A percentile compares a stretch with the other conserved stretches of the same genome.
Conservation (phyloP, 345 rosid species). For the Luvunga scandens region DNA sequence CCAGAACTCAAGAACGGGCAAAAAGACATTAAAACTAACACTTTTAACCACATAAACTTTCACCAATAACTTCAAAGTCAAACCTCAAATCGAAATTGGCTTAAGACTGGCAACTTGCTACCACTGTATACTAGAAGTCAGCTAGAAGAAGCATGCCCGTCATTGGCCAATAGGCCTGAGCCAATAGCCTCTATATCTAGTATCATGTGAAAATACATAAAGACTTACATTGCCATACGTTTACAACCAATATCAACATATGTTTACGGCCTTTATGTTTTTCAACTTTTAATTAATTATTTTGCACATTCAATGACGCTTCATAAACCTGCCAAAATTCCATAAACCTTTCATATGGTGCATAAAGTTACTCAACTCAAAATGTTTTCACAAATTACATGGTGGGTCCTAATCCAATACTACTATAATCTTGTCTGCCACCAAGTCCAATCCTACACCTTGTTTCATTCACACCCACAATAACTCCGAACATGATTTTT, state of each 20-base stretch:
- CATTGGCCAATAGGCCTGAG: not conserved
- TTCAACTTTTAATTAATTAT: not conserved
- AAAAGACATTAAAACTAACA: not conserved
- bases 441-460: not conserved
- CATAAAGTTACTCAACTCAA: not conserved
- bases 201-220: not conserved
- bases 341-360: not conserved
- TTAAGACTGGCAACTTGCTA: not conserved
- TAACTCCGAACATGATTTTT: not conserved
- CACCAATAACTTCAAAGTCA: not conserved
- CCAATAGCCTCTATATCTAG: not conserved
- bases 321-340: not conserved
- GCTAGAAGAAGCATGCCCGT: not conserved
- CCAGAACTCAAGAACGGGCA: not conserved
- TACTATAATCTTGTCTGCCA: not conserved
- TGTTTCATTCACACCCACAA: not conserved
- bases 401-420: not conserved
- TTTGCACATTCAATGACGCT: not conserved
- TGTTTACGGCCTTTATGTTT: not conserved
- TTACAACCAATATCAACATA: not conserved
- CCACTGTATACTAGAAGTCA: not conserved
- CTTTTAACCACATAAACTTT: slow-evolving; percentile 10
- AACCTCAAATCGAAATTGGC: not conserved
- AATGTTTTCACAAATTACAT: not conserved
- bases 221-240: too few species aligned